Percentiles rank a stretch among this genome's conserved stretches.
These are phyloP conservation scores for Trichomonas tenax DNA, from an alignment of 208 protist genomes.

Conservation along the genomic window DNA sequence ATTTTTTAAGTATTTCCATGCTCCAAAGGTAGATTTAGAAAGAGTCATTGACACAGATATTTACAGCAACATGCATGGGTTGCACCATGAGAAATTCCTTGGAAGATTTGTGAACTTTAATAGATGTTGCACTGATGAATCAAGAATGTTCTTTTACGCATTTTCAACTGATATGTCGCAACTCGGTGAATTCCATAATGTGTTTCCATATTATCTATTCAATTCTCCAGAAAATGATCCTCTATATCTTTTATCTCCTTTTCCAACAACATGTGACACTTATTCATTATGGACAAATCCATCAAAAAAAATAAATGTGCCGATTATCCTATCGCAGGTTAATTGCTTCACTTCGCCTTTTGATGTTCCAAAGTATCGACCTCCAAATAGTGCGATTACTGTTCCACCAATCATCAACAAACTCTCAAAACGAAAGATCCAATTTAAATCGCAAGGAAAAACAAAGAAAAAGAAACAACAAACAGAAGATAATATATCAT, in stretches of 20 bases:
- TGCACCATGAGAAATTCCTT: background rate
- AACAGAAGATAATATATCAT: too few species aligned
- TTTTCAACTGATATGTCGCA: background rate
- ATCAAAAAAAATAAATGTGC: background rate
- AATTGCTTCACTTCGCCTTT: background rate
- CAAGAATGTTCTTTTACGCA: background rate
- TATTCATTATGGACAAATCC: background rate
- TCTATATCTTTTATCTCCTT: background rate
- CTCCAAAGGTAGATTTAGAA: background rate
- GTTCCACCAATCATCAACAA: background rate
- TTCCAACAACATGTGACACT: background rate
- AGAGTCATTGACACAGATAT: background rate
- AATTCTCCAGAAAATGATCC: background rate
- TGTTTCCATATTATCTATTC: background rate
- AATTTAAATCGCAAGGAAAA: background rate
- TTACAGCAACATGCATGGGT: background rate
- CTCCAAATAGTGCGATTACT: background rate
- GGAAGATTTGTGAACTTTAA: background rate
- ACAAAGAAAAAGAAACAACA: background rate
- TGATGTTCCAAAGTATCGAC: background rate
- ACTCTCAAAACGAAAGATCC: background rate
- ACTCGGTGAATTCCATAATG: background rate
- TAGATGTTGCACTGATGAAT: background rate
- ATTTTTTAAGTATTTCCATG: background rate
- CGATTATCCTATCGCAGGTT: background rate